Percentiles rank a stretch among this genome's conserved stretches.
phyloP scores from a whole-genome alignment of 2,329 filamentous ascomycete species.

The Neofusicoccum parvum region DNA sequence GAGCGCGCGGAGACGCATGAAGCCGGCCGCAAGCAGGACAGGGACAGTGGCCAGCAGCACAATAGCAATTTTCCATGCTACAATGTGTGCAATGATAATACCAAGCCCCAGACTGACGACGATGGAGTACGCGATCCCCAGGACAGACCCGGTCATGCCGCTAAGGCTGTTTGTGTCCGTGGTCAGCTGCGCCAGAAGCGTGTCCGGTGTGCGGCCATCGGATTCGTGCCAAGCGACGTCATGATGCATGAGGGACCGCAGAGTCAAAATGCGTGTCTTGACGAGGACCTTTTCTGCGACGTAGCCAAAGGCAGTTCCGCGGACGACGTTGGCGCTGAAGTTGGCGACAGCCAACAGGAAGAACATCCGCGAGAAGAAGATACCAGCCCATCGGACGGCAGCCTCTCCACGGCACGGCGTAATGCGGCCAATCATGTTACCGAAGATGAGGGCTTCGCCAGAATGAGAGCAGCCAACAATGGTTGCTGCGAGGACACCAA shows the following conservation, averaged over 20 bases:
- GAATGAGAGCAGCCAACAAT: constrained; percentile 61
- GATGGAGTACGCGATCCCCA: constrained; percentile 70
- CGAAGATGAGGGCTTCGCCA: constrained; percentile 62
- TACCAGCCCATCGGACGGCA: constrained; percentile 52
- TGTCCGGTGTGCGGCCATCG: constrained; percentile 61
- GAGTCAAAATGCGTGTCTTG: constrained; percentile 63
- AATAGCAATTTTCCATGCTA: constrained; percentile 76
- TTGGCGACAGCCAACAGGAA: constrained; percentile 63
- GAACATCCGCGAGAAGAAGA: constrained; percentile 60
- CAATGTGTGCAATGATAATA: constrained; percentile 68
- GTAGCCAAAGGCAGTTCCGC: constrained; percentile 60
- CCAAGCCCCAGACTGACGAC: constrained; percentile 68
- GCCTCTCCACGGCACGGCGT: constrained; percentile 55
- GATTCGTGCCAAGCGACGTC: constrained; percentile 73
- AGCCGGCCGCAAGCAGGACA: constrained; percentile 67
- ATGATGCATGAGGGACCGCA: constrained; percentile 67
- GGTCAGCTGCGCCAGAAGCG: constrained; percentile 68
- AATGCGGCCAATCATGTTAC: constrained; percentile 59
- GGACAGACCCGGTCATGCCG: constrained; percentile 69
- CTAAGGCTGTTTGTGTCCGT: constrained; percentile 68
- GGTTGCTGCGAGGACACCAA: constrained; percentile 54
- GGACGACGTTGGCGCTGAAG: constrained; percentile 63
- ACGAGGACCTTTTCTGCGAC: constrained; percentile 67
- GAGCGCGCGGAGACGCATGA: constrained; percentile 68
- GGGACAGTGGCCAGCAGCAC: constrained; percentile 71